phyloP scores from a whole-genome alignment of 1,139 yeast genomes.

The Yamadazyma triangularis region DNA sequence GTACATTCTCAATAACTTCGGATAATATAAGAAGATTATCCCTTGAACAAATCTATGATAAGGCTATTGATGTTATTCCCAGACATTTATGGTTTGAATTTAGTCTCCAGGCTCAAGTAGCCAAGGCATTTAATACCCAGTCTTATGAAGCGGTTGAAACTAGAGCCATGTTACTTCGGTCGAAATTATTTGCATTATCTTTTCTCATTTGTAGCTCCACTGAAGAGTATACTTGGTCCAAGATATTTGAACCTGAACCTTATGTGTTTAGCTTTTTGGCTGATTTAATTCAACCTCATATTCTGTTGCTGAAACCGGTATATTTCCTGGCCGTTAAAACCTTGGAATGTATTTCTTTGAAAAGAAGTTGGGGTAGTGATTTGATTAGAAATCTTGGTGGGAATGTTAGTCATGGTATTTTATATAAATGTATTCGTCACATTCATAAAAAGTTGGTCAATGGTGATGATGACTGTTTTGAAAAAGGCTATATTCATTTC shows the following conservation, averaged over 20 bases:
- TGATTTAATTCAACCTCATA: slow-evolving; percentile 57
- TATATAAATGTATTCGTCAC: slow-evolving; percentile 67
- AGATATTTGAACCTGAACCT: slow-evolving; percentile 72
- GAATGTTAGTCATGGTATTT: slow-evolving; percentile 78
- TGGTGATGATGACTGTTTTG: slow-evolving; percentile 31
- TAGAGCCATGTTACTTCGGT: slow-evolving; percentile 56
- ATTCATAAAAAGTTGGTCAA: slow-evolving; percentile 47
- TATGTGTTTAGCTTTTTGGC: slow-evolving; percentile 67
- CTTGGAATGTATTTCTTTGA: slow-evolving; percentile 66
- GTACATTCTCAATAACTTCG: slow-evolving; percentile 39
- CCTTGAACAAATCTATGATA: slow-evolving; percentile 60
- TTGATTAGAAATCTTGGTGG: slow-evolving; percentile 83
- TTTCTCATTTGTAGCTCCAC: slow-evolving; percentile 47
- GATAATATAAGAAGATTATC: slow-evolving; percentile 49
- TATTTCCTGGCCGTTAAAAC: slow-evolving; percentile 62
- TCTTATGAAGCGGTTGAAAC: slow-evolving; percentile 50
- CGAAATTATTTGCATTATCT: slow-evolving; percentile 67
- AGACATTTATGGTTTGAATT: slow-evolving; percentile 60
- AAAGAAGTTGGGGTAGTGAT: slow-evolving; percentile 72
- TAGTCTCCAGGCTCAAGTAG: slow-evolving; percentile 56
- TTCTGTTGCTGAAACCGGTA: slow-evolving; percentile 45
- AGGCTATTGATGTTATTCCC: slow-evolving; percentile 58
- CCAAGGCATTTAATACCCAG: slow-evolving; percentile 66
- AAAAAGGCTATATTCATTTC: slow-evolving; percentile 49
- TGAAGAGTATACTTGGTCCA: slow-evolving; percentile 54